Evolutionary conservation across 1,284 basidiomycete species (phyloP).

Genomic region (Fomitiporia mediterranea): DNA sequence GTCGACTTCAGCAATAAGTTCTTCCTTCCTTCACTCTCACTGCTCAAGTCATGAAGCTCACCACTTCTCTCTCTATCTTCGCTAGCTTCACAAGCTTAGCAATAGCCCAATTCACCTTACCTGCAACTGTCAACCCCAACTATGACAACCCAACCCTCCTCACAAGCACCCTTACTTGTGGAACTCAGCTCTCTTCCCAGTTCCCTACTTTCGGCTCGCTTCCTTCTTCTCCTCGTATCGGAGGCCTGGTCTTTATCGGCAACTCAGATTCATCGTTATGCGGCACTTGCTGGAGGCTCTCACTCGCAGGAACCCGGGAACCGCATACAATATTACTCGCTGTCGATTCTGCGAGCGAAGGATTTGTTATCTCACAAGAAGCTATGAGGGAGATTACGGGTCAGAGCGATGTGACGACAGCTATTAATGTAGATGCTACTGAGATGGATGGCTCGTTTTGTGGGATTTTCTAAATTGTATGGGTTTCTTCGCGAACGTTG

Average conservation of each 20-base stretch:
- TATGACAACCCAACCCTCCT: constrained; percentile 37
- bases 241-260: constrained; percentile 37
- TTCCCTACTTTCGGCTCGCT: constrained; percentile 44
- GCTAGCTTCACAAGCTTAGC: too few species aligned
- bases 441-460: too few species aligned
- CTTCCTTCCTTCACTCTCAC: too few species aligned
- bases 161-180: constrained; percentile 41
- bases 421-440: too few species aligned
- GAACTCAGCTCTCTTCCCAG: constrained; percentile 40
- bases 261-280: constrained; percentile 39
- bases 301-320: constrained; percentile 29
- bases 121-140: constrained; percentile 35
- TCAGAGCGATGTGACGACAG: neutral
- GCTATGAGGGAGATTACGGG: constrained; percentile 13
- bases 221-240: constrained; percentile 46
- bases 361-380: constrained; percentile 35
- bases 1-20: too few species aligned
- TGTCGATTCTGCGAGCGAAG: constrained; percentile 35
- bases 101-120: constrained; percentile 11
- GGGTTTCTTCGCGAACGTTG: too few species aligned
- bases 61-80: too few species aligned
- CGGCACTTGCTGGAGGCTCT: constrained; percentile 43
- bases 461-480: too few species aligned
- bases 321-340: constrained; percentile 38
- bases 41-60: too few species aligned